Percentiles rank a stretch among this genome's conserved stretches.
Evolutionary conservation across 129 eudicot genomes (phyloP).

Genomic region (Daucus carota): DNA sequence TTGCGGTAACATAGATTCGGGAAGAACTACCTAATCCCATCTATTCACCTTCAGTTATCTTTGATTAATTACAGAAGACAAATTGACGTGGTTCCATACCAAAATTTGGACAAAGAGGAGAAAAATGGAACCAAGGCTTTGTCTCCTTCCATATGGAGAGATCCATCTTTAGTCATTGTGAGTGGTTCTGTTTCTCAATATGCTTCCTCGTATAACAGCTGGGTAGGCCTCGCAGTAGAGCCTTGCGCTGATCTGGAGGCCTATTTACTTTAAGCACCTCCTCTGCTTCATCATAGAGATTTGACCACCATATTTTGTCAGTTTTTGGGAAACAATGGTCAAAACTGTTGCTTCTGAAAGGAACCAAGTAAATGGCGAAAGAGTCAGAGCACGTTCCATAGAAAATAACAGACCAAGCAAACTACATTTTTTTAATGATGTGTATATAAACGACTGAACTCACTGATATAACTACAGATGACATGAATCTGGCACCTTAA

Average conservation of each 20-base stretch:
- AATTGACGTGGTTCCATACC: too few species aligned
- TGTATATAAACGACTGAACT: not conserved
- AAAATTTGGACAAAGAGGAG: too few species aligned
- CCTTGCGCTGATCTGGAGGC: slow-evolving; percentile 84
- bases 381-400: not conserved
- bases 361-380: not conserved
- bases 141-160: too few species aligned
- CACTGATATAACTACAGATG: too few species aligned
- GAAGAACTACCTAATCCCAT: too few species aligned
- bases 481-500: too few species aligned
- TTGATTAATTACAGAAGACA: too few species aligned
- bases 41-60: too few species aligned
- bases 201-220: slow-evolving; percentile 29
- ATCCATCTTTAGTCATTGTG: too few species aligned
- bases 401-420: not conserved
- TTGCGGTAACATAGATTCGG: too few species aligned
- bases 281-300: slow-evolving; percentile 76
- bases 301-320: slow-evolving; percentile 57
- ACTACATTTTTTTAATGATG: not conserved
- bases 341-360: slow-evolving; percentile 9
- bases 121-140: too few species aligned
- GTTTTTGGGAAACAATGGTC: slow-evolving; percentile 37
- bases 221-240: slow-evolving; percentile 85
- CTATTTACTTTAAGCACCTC: slow-evolving; percentile 80
- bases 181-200: too few species aligned